These are phyloP conservation scores for Arthrobotrys sphaeroides DNA, from an alignment of 2,329 filamentous ascomycete species.

Conservation along the genomic window DNA sequence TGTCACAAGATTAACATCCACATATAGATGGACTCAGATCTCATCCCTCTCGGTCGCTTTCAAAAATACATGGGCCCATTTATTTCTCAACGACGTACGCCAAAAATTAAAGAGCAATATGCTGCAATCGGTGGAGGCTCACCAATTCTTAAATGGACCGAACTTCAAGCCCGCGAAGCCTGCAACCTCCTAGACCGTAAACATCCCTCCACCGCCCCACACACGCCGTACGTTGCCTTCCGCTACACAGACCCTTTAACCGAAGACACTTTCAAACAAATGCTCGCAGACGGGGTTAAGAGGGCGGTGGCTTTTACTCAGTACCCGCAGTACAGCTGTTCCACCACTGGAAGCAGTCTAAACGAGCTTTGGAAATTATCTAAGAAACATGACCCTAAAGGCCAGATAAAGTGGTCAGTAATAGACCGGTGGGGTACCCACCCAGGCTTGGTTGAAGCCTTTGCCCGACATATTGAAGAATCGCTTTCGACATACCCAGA, in stretches of 20 bases:
- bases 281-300: conserved; percentile 90
- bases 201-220: conserved; percentile 90
- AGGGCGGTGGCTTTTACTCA: conserved; percentile 96
- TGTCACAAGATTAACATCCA: not conserved
- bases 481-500: conserved; percentile 84
- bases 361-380: conserved; percentile 97
- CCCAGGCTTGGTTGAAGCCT: conserved; percentile 85
- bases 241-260: conserved; percentile 93
- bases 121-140: conserved; percentile 95
- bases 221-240: conserved; percentile 97
- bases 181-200: conserved; percentile 94
- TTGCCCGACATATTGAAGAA: conserved; percentile 89
- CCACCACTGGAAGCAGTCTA: conserved; percentile 91
- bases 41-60: conserved; percentile 92
- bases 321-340: conserved; percentile 98
- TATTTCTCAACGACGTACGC: conserved; percentile 85
- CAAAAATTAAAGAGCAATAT: conserved; percentile 97
- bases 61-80: conserved; percentile 90
- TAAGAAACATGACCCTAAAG: conserved; percentile 73
- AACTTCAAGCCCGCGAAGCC: conserved; percentile 92
- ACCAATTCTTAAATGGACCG: conserved; percentile 97
- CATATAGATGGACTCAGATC: conserved; percentile 81
- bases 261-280: conserved; percentile 85
- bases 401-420: conserved; percentile 91
- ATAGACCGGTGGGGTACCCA: conserved; percentile 98